Evolutionary conservation across 2,329 filamentous ascomycete species (phyloP).

Genomic region (Orbilia quercus): DNA sequence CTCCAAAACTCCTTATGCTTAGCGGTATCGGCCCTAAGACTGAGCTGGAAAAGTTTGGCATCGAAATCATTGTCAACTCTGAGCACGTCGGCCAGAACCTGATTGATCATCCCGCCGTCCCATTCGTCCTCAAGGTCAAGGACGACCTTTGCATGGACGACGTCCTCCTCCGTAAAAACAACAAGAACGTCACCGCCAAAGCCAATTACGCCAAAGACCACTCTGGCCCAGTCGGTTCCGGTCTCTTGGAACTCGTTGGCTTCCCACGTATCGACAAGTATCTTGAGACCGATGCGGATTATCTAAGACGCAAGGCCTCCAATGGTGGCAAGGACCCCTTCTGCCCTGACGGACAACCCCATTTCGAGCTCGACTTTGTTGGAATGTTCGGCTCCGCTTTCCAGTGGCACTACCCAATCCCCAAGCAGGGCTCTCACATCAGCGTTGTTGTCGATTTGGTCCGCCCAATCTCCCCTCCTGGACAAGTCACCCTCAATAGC

Average conservation of each 20-base stretch:
- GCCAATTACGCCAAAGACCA: conserved; percentile 63
- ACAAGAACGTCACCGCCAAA: conserved; percentile 61
- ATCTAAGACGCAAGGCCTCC: conserved; percentile 64
- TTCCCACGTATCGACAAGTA: conserved; percentile 71
- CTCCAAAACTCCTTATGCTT: conserved; percentile 69
- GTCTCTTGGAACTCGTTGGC: conserved; percentile 68
- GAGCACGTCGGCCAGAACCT: conserved; percentile 64
- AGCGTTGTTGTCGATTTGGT: conserved; percentile 70
- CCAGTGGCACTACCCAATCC: conserved; percentile 66
- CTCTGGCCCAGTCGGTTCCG: conserved; percentile 64
- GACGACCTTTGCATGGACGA: conserved; percentile 62
- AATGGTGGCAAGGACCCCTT: conserved; percentile 68
- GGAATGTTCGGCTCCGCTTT: conserved; percentile 69
- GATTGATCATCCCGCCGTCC: conserved; percentile 64
- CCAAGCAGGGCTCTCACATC: conserved; percentile 66
- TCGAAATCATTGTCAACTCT: conserved; percentile 62
- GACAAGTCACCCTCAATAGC: conserved; percentile 64
- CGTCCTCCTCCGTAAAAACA: conserved; percentile 63
- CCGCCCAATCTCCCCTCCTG: conserved; percentile 65
- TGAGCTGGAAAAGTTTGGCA: conserved; percentile 63
- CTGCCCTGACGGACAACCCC: conserved; percentile 69
- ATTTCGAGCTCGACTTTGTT: conserved; percentile 74
- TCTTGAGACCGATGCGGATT: conserved; percentile 67
- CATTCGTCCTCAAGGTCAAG: conserved; percentile 64
- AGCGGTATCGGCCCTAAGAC: conserved; percentile 66